Conservation (phyloP, 495 filamentous ascomycete species). For the Thozetella sp. region DNA sequence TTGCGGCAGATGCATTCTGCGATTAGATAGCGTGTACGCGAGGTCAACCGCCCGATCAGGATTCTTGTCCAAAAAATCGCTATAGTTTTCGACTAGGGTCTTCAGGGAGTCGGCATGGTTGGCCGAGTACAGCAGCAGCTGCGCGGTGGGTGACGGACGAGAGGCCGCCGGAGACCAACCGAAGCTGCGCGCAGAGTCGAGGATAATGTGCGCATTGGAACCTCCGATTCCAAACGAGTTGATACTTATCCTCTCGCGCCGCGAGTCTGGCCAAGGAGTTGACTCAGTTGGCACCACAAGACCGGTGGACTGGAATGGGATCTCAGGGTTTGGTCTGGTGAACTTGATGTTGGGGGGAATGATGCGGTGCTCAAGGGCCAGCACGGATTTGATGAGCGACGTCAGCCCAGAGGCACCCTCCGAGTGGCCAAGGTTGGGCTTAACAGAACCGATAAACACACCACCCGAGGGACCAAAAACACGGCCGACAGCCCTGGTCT, state of each 20-base stretch:
- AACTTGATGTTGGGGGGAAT: slow-evolving; percentile 31
- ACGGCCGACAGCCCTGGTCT: slow-evolving; percentile 27
- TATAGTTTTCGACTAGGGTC: not conserved
- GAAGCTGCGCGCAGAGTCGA: slow-evolving; percentile 31
- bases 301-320: slow-evolving; percentile 16
- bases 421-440: slow-evolving; percentile 46
- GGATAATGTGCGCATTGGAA: slow-evolving; percentile 52
- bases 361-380: slow-evolving; percentile 32
- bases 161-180: not conserved
- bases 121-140: slow-evolving; percentile 16
- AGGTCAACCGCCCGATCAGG: not conserved
- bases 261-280: slow-evolving; percentile 8
- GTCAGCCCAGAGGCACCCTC: slow-evolving; percentile 38
- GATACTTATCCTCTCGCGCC: slow-evolving; percentile 37
- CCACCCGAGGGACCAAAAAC: slow-evolving; percentile 13
- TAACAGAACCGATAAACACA: slow-evolving; percentile 39
- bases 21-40: not conserved
- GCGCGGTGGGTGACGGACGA: not conserved
- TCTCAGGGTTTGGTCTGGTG: slow-evolving; percentile 41
- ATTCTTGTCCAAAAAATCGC: not conserved
- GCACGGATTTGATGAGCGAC: slow-evolving; percentile 33
- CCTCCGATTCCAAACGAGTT: slow-evolving; percentile 60
- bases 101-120: slow-evolving; percentile 14
- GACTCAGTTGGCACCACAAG: not conserved
- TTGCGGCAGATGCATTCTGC: not conserved